Conservation (phyloP, 1,284 basidiomycete genomes). For the Gymnopus androsaceus region DNA sequence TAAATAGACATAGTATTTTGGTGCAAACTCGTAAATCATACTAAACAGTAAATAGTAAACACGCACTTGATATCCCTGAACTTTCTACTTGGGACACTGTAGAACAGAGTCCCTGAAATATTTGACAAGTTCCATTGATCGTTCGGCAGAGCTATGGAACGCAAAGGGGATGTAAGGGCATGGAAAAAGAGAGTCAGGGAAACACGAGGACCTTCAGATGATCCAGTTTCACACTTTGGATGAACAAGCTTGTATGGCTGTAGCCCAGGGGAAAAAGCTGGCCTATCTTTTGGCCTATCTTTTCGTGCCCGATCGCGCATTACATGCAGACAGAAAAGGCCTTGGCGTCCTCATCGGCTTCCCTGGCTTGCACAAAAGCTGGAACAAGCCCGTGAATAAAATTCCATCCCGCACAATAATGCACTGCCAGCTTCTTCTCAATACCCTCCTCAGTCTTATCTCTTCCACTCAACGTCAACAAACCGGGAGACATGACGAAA, state of each 20-base stretch:
- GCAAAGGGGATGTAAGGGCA: not conserved
- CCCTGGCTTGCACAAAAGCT: constrained; percentile 28
- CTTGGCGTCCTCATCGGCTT: constrained; percentile 25
- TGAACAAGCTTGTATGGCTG: constrained; percentile 54
- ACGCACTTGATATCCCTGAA: constrained; percentile 60
- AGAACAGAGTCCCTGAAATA: constrained; percentile 58
- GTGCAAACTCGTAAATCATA: no score
- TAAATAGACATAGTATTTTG: no score
- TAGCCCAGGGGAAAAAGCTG: constrained; percentile 33
- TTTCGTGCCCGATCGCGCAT: constrained; percentile 1
- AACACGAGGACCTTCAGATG: not conserved
- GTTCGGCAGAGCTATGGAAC: not conserved
- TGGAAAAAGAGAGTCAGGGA: no score
- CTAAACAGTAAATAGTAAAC: not conserved
- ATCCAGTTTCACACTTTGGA: not conserved
- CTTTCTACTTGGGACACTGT: constrained; percentile 64
- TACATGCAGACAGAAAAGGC: constrained; percentile 15
- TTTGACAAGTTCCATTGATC: not conserved
- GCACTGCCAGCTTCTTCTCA: constrained; percentile 46
- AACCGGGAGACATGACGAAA: constrained; percentile 41
- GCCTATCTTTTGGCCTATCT: no score
- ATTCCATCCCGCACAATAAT: constrained; percentile 39
- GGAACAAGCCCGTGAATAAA: constrained; percentile 31
- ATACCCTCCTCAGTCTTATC: constrained; percentile 48
- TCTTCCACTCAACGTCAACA: constrained; percentile 36